Evolutionary conservation across 441 rosid genomes (phyloP).

Genomic region (Mallotus japonicus): DNA sequence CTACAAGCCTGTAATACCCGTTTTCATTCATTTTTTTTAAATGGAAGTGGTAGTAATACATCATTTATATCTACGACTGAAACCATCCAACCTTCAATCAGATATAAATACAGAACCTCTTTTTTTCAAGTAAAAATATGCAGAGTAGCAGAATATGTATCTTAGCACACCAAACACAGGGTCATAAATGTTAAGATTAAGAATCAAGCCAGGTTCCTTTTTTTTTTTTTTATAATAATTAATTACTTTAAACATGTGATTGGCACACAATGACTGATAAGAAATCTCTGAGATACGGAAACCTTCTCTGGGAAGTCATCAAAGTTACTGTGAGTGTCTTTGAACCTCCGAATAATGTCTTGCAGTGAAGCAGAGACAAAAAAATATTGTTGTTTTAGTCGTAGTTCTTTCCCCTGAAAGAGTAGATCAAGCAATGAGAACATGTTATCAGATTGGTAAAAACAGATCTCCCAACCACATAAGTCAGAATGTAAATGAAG

Average conservation of each 20-base stretch:
- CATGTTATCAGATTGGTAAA: not conserved
- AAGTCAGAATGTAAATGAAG: too few species aligned
- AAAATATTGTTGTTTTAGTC: constrained; percentile 58
- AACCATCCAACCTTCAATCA: not conserved
- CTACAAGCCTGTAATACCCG: not conserved
- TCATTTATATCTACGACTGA: not conserved
- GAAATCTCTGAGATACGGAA: not conserved
- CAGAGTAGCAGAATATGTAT: not conserved
- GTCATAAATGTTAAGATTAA: not conserved
- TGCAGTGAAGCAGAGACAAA: constrained; percentile 55
- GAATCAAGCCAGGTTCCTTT: not conserved
- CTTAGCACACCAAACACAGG: not conserved
- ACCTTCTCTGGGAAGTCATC: constrained; percentile 54
- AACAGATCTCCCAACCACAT: not conserved
- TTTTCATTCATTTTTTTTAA: not conserved
- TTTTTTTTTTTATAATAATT: not conserved
- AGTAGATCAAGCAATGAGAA: constrained; percentile 20
- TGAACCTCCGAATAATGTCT: constrained; percentile 57
- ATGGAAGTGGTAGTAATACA: not conserved
- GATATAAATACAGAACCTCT: not conserved
- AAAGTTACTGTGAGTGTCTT: constrained; percentile 42
- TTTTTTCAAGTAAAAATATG: not conserved
- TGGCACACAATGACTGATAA: not conserved
- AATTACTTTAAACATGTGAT: not conserved
- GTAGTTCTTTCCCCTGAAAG: constrained; percentile 55